Percentiles rank a stretch among this genome's conserved stretches.
phyloP scores from a whole-genome alignment of 306 rosid species.

The Citrullus mucosospermus region DNA sequence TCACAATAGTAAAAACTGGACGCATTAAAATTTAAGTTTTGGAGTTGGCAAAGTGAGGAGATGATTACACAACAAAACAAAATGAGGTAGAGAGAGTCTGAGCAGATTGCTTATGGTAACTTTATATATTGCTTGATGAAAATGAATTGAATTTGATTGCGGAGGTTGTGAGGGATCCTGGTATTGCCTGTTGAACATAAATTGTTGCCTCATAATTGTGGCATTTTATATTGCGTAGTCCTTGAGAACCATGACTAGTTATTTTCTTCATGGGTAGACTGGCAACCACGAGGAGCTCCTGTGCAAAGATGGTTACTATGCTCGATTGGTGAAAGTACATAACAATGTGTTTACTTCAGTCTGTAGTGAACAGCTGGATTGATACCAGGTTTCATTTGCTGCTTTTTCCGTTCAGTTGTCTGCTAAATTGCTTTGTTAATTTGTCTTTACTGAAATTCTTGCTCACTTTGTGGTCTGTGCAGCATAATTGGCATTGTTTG shows the following conservation, averaged over 20 bases:
- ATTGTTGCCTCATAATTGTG: not conserved
- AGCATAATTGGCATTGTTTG: not conserved
- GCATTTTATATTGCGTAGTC: not conserved
- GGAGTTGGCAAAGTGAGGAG: not conserved
- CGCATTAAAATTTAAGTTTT: not conserved
- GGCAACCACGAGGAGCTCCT: slow-evolving; percentile 31
- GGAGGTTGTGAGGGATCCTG: not conserved
- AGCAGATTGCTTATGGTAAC: not conserved
- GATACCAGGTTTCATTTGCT: not conserved
- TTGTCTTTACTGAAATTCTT: not conserved
- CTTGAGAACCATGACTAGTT: not conserved
- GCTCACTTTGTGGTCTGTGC: not conserved
- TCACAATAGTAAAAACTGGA: too few species aligned
- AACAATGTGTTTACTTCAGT: slow-evolving; percentile 13
- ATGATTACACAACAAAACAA: not conserved
- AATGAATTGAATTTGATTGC: not conserved
- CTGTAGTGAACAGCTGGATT: not conserved
- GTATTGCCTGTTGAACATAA: not conserved
- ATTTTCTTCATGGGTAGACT: slow-evolving; percentile 9
- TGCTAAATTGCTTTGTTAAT: not conserved
- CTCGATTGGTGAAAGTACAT: slow-evolving; percentile 18
- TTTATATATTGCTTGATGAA: not conserved
- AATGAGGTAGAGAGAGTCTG: not conserved
- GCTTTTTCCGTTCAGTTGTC: not conserved
- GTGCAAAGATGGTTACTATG: slow-evolving; percentile 15